phyloP scores from a whole-genome alignment of 495 filamentous ascomycete species.

The Barbatosphaeria neglecta region DNA sequence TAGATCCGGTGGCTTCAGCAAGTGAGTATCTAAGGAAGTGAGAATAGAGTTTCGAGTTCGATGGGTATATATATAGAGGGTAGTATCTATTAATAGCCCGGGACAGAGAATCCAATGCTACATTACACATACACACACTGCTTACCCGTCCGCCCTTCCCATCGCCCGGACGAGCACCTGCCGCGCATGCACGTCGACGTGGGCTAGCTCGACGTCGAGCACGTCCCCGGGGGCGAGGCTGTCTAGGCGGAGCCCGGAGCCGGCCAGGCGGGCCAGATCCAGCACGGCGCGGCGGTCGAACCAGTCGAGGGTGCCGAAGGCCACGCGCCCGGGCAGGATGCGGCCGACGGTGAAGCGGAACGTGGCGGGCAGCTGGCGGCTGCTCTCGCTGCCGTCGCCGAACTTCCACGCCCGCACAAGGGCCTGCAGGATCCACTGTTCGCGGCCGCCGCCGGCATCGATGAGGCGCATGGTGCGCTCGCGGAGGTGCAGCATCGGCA shows the following conservation, averaged over 20 bases:
- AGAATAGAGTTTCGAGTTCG: too few species aligned
- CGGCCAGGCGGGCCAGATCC: slow-evolving; percentile 18
- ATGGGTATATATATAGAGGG: too few species aligned
- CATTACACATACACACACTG: background rate
- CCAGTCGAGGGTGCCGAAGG: slow-evolving; percentile 25
- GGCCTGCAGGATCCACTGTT: slow-evolving; percentile 54
- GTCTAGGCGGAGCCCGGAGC: slow-evolving; percentile 14
- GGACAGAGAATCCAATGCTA: too few species aligned
- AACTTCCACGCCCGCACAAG: slow-evolving; percentile 68
- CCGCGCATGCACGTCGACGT: slow-evolving; percentile 41
- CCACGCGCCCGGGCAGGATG: slow-evolving; percentile 2
- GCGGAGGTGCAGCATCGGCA: slow-evolving; percentile 38
- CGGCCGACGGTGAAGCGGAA: slow-evolving; percentile 42
- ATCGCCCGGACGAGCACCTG: slow-evolving; percentile 42
- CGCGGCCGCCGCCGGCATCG: slow-evolving; percentile 17
- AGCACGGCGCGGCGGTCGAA: slow-evolving; percentile 23
- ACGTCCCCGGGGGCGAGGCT: slow-evolving; percentile 36
- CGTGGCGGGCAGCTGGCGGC: slow-evolving; percentile 42
- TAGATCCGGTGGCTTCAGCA: too few species aligned
- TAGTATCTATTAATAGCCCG: too few species aligned
- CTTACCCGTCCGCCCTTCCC: slow-evolving; percentile 3
- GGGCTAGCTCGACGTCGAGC: slow-evolving; percentile 47
- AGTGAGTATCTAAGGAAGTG: too few species aligned
- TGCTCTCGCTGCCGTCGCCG: slow-evolving; percentile 32
- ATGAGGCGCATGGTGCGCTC: slow-evolving; percentile 29